Percentiles rank a stretch among this genome's conserved stretches.
Evolutionary conservation across 768 basidiomycete genomes (phyloP).

Genomic region (Baorangia bicolor): DNA sequence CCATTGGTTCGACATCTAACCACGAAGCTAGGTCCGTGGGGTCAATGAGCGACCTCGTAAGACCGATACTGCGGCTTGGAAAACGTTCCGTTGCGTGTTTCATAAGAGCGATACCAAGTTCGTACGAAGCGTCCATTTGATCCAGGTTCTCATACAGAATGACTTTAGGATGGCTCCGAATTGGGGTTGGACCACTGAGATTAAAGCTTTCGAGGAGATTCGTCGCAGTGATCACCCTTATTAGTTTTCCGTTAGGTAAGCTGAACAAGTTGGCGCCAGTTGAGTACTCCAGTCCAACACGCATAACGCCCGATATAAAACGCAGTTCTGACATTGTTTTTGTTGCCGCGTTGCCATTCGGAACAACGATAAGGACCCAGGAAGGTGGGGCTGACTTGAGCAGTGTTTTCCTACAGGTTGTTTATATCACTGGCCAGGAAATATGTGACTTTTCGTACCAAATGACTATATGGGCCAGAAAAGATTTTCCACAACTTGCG

Average conservation of each 20-base stretch:
- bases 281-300: constrained; percentile 39
- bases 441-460: constrained; percentile 54
- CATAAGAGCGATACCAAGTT: constrained; percentile 75
- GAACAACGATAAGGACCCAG: constrained; percentile 64
- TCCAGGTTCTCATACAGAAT: constrained; percentile 87
- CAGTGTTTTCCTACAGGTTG: constrained; percentile 52
- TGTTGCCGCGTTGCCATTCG: constrained; percentile 52
- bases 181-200: constrained; percentile 23
- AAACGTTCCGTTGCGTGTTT: constrained; percentile 60
- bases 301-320: constrained; percentile 35
- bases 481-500: constrained; percentile 77
- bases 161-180: constrained; percentile 48
- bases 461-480: constrained; percentile 62
- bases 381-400: constrained; percentile 39
- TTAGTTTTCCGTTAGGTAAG: constrained; percentile 39
- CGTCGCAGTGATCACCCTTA: constrained; percentile 58
- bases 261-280: constrained; percentile 34
- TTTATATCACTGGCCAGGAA: constrained; percentile 13
- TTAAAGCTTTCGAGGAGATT: constrained; percentile 48
- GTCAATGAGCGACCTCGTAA: constrained; percentile 79
- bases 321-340: constrained; percentile 59
- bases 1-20: constrained; percentile 67
- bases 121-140: constrained; percentile 76
- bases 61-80: constrained; percentile 72
- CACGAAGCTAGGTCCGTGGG: constrained; percentile 78